Evolutionary conservation across 805 yeast species (phyloP), one percentile per base, ranked within the genome.

Genomic region (Candida palmyrensis): DNA sequence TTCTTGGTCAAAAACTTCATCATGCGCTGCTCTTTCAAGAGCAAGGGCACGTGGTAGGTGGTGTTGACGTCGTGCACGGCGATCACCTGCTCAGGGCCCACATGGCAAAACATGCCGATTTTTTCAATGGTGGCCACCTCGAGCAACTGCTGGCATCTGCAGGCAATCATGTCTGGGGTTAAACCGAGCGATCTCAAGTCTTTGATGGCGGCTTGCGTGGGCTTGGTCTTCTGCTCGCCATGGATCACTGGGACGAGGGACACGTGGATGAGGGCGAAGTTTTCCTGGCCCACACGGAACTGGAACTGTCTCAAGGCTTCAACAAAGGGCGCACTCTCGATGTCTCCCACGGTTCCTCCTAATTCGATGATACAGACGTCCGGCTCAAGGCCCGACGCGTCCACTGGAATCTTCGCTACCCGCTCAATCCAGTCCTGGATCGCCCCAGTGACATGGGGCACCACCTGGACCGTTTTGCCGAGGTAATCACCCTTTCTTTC

Each of bases 271-370:
- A 92, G 73, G 13, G 97, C 95, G 64, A 92, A 92, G 66, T 86
- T 92, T 45, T 87, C 96, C 37, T 71, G 67, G 13, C 97, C 97
- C 40, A 90, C 97, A 56, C 96, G 79, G 68, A 92, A 92, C 71
- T 92, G 98, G 68, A 92, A 92, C 66, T 92, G 99, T 72, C 99
- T 84, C 43, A 92, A 76, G 17, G 99, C 99, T 69, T 92, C 99
- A 36, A 92, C 97, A 47, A 92, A 92, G 18, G 99, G 98, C 34
- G 97, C 98, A 55, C 90, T 79, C 69, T 92, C 99, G 53, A 92
- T 92, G 59, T 92, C 99, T 56, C 99, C 99, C 39, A 92, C 98
- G 19, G 99, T 92, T 59, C 99, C 99, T 59, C 99, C 99, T 40
- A 92, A 75, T 68, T 90, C 99, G 45, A 92, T 80, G 55, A 92